Percentiles rank a stretch among this genome's conserved stretches.
Evolutionary conservation across 768 basidiomycete species (phyloP).

Genomic region (Tricholoma furcatifolium): DNA sequence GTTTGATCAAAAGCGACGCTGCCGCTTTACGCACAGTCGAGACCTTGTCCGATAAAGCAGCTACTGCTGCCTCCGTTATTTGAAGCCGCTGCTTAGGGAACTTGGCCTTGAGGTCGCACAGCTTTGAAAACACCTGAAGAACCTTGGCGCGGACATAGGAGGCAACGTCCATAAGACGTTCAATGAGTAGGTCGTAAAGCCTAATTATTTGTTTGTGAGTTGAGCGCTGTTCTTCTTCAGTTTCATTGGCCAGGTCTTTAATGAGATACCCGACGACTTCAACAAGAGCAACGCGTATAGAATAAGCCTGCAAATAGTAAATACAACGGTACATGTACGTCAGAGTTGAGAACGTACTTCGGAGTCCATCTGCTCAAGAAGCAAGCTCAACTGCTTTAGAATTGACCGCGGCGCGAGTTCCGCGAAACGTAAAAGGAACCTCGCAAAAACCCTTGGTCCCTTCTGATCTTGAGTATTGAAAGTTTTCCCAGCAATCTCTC

Average conservation of each 20-base stretch:
- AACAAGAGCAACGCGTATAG: slow-evolving; percentile 93
- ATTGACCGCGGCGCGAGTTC: slow-evolving; percentile 80
- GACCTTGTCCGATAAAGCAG: slow-evolving; percentile 86
- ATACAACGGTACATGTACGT: neutral
- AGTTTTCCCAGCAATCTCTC: slow-evolving; percentile 77
- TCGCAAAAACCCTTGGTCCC: slow-evolving; percentile 80
- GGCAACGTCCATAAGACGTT: slow-evolving; percentile 84
- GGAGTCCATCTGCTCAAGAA: slow-evolving; percentile 85
- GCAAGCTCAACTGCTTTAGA: slow-evolving; percentile 84
- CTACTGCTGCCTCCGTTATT: slow-evolving; percentile 75
- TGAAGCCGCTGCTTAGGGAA: slow-evolving; percentile 84
- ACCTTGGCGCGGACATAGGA: slow-evolving; percentile 93
- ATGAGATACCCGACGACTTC: slow-evolving; percentile 89
- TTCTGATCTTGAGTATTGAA: slow-evolving; percentile 86
- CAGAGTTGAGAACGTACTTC: slow-evolving; percentile 55
- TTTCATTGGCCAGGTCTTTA: slow-evolving; percentile 67
- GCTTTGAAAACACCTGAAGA: slow-evolving; percentile 67
- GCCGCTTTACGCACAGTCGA: slow-evolving; percentile 86
- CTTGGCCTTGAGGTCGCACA: slow-evolving; percentile 74
- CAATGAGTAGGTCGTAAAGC: slow-evolving; percentile 81
- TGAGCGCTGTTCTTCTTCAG: slow-evolving; percentile 38
- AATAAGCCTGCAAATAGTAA: slow-evolving; percentile 70
- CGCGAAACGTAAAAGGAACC: slow-evolving; percentile 77
- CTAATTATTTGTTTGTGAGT: slow-evolving; percentile 72
- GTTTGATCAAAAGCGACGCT: slow-evolving; percentile 67